Evolutionary conservation across 345 rosid species (phyloP), one percentile per base, ranked within the genome.

Genomic region (Hibiscus tridactylites): DNA sequence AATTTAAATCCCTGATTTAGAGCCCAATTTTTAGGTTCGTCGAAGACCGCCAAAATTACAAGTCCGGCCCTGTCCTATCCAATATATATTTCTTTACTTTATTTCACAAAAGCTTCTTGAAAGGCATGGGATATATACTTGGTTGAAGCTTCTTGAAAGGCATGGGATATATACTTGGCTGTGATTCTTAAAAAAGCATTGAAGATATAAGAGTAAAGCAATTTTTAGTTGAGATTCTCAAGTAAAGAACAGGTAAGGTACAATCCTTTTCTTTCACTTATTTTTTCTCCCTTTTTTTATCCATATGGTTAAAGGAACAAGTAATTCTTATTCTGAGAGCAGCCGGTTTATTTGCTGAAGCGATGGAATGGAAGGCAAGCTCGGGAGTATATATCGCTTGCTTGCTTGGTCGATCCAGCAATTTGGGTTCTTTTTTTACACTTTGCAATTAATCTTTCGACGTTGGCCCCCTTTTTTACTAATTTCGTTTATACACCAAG

Each of bases 321-420:
- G 59, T 9, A 67, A 67, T 50, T 68, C 59, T 50, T 68, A 67
- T 50, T 68, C 71, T 9, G 50, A 16, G n/a, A 29, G 42, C 17
- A 50, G 44, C 44, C 44, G 56, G 5, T 28, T 50, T 44, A 67
- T 49, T 67, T 9, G 26, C 44, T 28, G 71, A 28, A 28, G 59
- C 7, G 17, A 9, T 28, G 50, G 44, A 50, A 24, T 66, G 37
- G 28, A 29, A 9, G 42, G 44, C 60, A 50, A 29, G 44, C 9
- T 68, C n/a, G 19, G 44, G 46, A 31, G 42, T 37, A 2, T 9
- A 68, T 29, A 28, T 29, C 4, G 1, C 10, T 29, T 50, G 59
- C 71, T 68, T 68, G 71, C 44, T 50, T 0, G 9, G 2, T 29
- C 16, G 59, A 4, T 50, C 28, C 9, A 56, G 4, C 5, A 68